Evolutionary conservation across 2,329 filamentous ascomycete species (phyloP), one percentile per base, ranked within the genome.

Genomic region (Fusarium oligoseptatum): DNA sequence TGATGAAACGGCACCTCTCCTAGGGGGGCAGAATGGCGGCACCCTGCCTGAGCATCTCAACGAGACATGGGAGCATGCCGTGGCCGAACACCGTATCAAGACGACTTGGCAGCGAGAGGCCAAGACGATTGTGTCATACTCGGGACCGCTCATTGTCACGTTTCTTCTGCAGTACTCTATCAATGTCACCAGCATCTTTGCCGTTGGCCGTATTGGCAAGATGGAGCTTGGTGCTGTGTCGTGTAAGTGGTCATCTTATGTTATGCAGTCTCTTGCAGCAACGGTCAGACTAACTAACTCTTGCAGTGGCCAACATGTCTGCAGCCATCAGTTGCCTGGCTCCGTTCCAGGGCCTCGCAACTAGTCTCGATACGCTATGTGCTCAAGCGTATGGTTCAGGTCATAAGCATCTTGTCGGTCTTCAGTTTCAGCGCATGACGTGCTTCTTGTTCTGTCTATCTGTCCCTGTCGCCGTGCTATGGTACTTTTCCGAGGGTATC

Each of bases 381-480:
- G 91, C 96, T 0, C 96, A 98, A 83, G 96, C 97, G 1, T 98
- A 97, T 80, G 96, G 97, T 3, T 97, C 94, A 1, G 96, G 96
- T 0, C 93, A 93, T 81, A 97, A 93, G 80, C 93, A 95, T 76
- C 89, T 98, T 6, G 96, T 98, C 12, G 94, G 94, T 2, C 82
- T 97, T 64, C 94, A 97, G 78, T 88, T 94, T 72, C 93, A 97
- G 83, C 89, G 94, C 66, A 96, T 96, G 94, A 86, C 94, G 1
- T 93, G 88, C 80, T 95, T 97, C 80, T 87, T 97, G 3, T 92
- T 93, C 85, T 81, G 88, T 3, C 88, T 95, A 73, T 93, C 91
- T 2, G 87, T 95, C 20, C 94, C 94, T 1, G 93, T 97, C 75
- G 90, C 88, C 5, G 80, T 93, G 1, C 83, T 95, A 36, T 97